Conservation (phyloP, 1,284 basidiomycete species). For the Chalciporus sp. region DNA sequence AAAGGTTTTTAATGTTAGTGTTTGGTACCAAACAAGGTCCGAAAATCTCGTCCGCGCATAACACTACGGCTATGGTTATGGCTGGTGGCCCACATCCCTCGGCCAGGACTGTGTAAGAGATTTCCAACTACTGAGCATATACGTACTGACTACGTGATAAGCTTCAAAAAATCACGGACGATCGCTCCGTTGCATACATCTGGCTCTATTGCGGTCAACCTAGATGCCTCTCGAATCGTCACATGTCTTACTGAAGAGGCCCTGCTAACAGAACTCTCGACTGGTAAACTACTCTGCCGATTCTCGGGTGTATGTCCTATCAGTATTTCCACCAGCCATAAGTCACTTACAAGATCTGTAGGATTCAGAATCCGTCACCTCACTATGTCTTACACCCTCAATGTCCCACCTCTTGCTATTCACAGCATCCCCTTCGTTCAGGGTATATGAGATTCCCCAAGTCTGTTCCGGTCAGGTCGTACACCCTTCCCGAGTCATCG, state of each 20-base stretch:
- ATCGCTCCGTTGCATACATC: conserved; percentile 85
- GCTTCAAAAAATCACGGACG: conserved; percentile 72
- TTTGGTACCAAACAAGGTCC: conserved; percentile 7
- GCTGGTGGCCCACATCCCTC: conserved; percentile 39
- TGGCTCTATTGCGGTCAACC: conserved; percentile 81
- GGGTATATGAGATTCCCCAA: conserved; percentile 64
- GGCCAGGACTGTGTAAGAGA: conserved; percentile 63
- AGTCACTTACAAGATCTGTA: conserved; percentile 32
- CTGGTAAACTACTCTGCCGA: conserved; percentile 75
- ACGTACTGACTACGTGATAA: conserved; percentile 33
- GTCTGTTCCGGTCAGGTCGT: conserved; percentile 49
- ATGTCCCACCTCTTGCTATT: conserved; percentile 65
- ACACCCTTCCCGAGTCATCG: conserved; percentile 70
- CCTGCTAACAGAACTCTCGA: conserved; percentile 77
- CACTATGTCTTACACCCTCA: conserved; percentile 69
- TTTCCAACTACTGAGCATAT: not conserved
- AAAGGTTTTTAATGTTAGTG: not conserved
- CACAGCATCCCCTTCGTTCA: conserved; percentile 69
- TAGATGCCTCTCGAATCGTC: conserved; percentile 80
- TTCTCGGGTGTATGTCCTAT: conserved; percentile 74
- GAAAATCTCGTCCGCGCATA: conserved; percentile 7
- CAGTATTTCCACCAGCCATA: conserved; percentile 5
- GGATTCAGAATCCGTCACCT: conserved; percentile 66
- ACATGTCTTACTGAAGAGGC: conserved; percentile 89
- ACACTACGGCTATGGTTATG: conserved; percentile 20